Evolutionary conservation across 2,329 filamentous ascomycete genomes (phyloP).

Genomic region (Knoxdaviesia proteae): DNA sequence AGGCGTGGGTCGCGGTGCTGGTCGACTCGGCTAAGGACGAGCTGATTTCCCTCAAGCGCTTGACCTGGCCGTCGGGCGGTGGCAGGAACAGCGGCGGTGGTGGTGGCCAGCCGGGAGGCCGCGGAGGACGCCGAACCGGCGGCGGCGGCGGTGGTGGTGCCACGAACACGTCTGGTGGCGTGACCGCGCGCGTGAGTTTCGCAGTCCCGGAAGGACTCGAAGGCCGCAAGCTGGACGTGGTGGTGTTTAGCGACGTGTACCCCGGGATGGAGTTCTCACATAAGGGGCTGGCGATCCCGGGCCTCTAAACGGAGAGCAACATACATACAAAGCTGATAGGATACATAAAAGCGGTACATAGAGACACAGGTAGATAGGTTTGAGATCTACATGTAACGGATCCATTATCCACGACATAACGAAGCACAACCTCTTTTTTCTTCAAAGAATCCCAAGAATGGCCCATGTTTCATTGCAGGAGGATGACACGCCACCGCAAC

Average conservation of each 20-base stretch:
- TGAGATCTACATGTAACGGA: no score
- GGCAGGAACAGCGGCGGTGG: slow-evolving; percentile 4
- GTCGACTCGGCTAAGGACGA: slow-evolving; percentile 49
- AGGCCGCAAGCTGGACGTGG: slow-evolving; percentile 45
- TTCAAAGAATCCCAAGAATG: no score
- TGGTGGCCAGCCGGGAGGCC: background rate
- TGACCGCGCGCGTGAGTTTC: slow-evolving; percentile 16
- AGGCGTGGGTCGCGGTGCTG: slow-evolving; percentile 78
- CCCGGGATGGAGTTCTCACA: slow-evolving; percentile 38
- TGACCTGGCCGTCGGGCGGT: slow-evolving; percentile 40
- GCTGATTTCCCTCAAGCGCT: slow-evolving; percentile 66
- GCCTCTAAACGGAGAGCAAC: background rate
- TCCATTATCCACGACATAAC: no score
- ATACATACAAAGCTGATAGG: background rate
- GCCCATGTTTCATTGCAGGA: no score
- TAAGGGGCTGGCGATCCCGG: slow-evolving; percentile 1
- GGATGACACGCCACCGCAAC: no score
- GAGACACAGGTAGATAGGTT: no score
- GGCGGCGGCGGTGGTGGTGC: slow-evolving; percentile 7
- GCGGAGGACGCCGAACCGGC: slow-evolving; percentile 4
- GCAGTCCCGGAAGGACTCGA: slow-evolving; percentile 20
- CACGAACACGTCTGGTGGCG: slow-evolving; percentile 14
- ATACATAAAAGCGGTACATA: no score
- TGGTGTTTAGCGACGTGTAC: slow-evolving; percentile 75
- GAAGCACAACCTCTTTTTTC: no score